Conservation (phyloP, 768 basidiomycete species). For the Dioszegia hungarica region DNA sequence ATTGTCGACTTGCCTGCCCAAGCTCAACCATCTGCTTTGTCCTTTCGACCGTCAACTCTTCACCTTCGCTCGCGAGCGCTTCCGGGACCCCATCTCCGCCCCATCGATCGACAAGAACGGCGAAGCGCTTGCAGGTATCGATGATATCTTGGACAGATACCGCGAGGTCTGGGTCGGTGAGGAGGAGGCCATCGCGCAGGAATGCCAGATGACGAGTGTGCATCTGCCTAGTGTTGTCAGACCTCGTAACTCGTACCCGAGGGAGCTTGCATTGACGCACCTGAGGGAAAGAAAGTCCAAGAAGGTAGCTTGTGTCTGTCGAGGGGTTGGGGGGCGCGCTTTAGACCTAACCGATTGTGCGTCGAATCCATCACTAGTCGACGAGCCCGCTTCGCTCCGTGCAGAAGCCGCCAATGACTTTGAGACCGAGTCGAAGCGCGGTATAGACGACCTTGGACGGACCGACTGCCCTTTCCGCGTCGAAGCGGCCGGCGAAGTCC, state of each 20-base stretch:
- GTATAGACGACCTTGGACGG: not conserved
- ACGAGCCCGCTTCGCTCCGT: not conserved
- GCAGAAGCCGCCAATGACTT: not conserved
- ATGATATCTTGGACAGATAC: conserved; percentile 66
- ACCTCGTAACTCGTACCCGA: not conserved
- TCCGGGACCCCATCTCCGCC: conserved; percentile 84
- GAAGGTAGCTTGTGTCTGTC: conserved; percentile 41
- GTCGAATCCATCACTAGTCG: conserved; percentile 9
- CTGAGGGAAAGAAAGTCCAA: conserved; percentile 78
- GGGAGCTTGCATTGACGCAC: conserved; percentile 12
- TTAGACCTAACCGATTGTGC: conserved; percentile 12
- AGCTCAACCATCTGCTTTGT: conserved; percentile 67
- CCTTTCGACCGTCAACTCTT: conserved; percentile 65
- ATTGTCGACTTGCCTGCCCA: conserved; percentile 59
- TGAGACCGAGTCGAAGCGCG: not conserved
- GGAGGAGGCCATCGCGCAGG: conserved; percentile 69
- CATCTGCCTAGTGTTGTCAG: conserved; percentile 56
- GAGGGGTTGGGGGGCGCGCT: conserved; percentile 22
- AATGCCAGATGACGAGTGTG: conserved; percentile 77
- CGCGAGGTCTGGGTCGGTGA: conserved; percentile 63
- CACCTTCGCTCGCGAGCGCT: conserved; percentile 69
- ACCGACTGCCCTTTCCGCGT: conserved; percentile 4
- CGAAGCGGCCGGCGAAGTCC: conserved; percentile 6
- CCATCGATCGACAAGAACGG: conserved; percentile 86
- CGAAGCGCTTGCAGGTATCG: conserved; percentile 78